phyloP scores from a whole-genome alignment of 1,284 basidiomycete species.

The Cryptococcus deneoformans region DNA sequence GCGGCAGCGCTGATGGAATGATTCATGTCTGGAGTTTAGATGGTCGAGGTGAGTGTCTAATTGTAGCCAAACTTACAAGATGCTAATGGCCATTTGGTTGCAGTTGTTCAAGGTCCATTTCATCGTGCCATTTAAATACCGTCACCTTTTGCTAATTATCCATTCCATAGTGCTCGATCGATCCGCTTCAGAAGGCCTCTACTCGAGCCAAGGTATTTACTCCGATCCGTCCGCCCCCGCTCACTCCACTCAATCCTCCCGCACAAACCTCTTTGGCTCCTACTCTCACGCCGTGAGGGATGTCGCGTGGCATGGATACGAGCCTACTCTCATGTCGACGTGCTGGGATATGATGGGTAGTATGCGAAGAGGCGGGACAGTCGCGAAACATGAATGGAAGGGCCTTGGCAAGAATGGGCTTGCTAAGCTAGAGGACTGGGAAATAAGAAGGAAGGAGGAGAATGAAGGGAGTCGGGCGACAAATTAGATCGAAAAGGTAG shows the following conservation, averaged over 20 bases:
- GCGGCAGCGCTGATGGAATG: conserved; percentile 56
- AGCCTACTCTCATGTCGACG: conserved; percentile 87
- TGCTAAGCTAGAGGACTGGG: conserved; percentile 67
- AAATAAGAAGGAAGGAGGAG: conserved; percentile 57
- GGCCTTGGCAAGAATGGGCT: conserved; percentile 68
- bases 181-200: conserved; percentile 7
- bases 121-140: neutral
- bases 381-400: conserved; percentile 93
- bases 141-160: neutral
- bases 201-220: neutral
- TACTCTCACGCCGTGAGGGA: conserved; percentile 62
- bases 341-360: conserved; percentile 68
- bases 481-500: too few relatives aligned
- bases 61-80: neutral
- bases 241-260: conserved; percentile 55
- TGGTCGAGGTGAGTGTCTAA: conserved; percentile 55
- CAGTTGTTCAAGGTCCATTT: conserved; percentile 24
- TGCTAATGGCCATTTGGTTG: neutral
- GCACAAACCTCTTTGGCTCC: conserved; percentile 24
- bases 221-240: conserved; percentile 3
- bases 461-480: neutral
- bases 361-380: conserved; percentile 60
- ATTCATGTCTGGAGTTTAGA: conserved; percentile 91
- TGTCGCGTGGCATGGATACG: conserved; percentile 58
- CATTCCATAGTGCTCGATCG: conserved; percentile 1